phyloP scores from a whole-genome alignment of 2,329 filamentous ascomycete genomes.

The Pseudocercospora ulei region DNA sequence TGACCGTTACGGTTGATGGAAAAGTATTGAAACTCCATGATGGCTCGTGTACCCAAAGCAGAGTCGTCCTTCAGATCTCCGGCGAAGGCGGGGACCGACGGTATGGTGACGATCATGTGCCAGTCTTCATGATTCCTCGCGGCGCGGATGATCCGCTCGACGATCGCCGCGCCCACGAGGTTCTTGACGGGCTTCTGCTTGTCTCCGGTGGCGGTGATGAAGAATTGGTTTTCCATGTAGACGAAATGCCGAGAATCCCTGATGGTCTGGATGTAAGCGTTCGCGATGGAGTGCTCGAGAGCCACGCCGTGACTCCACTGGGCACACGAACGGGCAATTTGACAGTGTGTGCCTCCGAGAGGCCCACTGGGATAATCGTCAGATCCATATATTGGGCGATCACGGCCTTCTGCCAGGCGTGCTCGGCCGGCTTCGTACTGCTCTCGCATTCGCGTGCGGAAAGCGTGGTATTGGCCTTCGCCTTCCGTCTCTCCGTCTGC shows the following conservation, averaged over 20 bases:
- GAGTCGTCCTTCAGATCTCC: constrained; percentile 66
- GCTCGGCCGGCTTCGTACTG: constrained; percentile 26
- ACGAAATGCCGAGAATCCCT: constrained; percentile 69
- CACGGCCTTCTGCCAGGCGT: constrained; percentile 23
- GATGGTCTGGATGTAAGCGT: constrained; percentile 88
- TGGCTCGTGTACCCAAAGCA: constrained; percentile 66
- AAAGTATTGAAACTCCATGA: constrained; percentile 81
- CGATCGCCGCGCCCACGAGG: constrained; percentile 67
- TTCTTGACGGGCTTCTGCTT: constrained; percentile 64
- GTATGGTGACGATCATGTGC: constrained; percentile 68
- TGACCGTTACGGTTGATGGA: constrained; percentile 67
- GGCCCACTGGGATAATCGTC: constrained; percentile 32
- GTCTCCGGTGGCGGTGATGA: constrained; percentile 69
- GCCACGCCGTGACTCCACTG: constrained; percentile 52
- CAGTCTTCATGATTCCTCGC: constrained; percentile 56
- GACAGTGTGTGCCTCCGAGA: constrained; percentile 65
- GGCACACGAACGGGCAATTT: constrained; percentile 55
- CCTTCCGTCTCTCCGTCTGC: constrained; percentile 25
- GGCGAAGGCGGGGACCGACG: constrained; percentile 70
- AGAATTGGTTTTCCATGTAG: constrained; percentile 60
- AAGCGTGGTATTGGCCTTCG: constrained; percentile 29
- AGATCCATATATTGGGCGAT: constrained; percentile 18
- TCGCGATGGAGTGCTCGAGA: constrained; percentile 76
- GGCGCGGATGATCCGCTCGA: constrained; percentile 65
- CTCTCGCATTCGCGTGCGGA: constrained; percentile 29